phyloP scores from a whole-genome alignment of 2,329 filamentous ascomycete species.

The Amphichorda felina region DNA sequence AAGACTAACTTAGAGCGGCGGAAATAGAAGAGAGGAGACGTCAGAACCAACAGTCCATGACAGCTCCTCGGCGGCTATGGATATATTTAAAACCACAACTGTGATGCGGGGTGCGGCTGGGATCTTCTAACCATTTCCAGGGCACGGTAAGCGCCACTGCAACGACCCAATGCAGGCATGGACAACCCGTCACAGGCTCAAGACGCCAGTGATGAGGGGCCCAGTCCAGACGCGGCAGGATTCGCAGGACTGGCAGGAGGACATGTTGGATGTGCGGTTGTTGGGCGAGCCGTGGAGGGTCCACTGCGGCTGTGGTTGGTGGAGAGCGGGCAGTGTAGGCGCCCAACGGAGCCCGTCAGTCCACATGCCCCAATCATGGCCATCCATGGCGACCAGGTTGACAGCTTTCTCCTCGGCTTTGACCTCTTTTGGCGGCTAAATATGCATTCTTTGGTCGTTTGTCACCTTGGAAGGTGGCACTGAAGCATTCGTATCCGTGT shows the following conservation, averaged over 20 bases:
- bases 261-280: background rate
- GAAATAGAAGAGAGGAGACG: background rate
- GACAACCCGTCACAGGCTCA: constrained; percentile 3
- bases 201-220: too few species aligned
- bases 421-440: background rate
- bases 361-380: background rate
- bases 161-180: constrained; percentile 13
- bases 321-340: constrained; percentile 1
- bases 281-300: background rate
- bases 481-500: too few species aligned
- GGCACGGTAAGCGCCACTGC: constrained; percentile 12
- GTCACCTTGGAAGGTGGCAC: too few species aligned
- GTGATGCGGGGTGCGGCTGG: too few species aligned
- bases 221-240: too few species aligned
- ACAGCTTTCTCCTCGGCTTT: background rate
- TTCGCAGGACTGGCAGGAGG: too few species aligned
- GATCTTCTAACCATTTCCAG: too few species aligned
- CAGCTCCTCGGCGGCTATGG: constrained; percentile 1
- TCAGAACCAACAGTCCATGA: constrained; percentile 1
- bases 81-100: background rate
- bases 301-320: constrained; percentile 2
- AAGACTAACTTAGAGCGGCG: background rate
- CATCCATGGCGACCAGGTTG: too few species aligned
- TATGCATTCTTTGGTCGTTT: too few species aligned
- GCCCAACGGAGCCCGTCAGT: background rate